Percentiles rank a stretch among this genome's conserved stretches.
These are phyloP conservation scores for Monosporascus sp. DNA, from an alignment of 2,329 filamentous ascomycete genomes.

Conservation along the genomic window DNA sequence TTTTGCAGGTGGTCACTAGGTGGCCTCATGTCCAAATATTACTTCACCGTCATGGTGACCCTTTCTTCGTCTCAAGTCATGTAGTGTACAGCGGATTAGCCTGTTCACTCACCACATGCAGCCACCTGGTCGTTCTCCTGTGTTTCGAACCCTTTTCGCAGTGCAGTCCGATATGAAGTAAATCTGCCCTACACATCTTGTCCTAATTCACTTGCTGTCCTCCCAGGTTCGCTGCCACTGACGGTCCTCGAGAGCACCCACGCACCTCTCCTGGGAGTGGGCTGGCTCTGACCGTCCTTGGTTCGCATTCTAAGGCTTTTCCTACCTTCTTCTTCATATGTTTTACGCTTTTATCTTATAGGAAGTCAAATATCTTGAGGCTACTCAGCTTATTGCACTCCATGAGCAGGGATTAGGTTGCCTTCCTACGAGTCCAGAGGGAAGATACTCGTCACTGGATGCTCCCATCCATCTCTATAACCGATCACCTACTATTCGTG, in stretches of 20 bases:
- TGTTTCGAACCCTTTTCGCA: too few species aligned
- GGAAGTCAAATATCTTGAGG: neutral
- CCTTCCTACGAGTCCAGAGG: neutral
- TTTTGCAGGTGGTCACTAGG: neutral
- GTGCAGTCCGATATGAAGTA: too few species aligned
- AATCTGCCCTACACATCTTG: too few species aligned
- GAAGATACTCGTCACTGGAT: slow-evolving; percentile 7
- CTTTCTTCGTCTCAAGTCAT: neutral
- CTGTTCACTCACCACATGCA: neutral
- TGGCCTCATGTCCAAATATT: neutral
- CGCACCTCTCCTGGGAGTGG: neutral
- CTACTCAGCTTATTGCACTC: neutral
- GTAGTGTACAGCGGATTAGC: neutral
- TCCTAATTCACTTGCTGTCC: too few species aligned
- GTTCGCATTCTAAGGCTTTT: neutral
- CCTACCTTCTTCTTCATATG: neutral
- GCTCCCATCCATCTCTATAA: slow-evolving; percentile 9
- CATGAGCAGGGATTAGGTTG: neutral
- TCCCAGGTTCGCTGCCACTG: neutral
- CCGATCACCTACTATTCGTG: slow-evolving; percentile 23
- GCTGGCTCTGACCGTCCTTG: neutral
- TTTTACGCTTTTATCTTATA: neutral
- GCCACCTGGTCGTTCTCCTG: too few species aligned
- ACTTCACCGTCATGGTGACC: neutral
- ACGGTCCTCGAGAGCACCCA: neutral